Base-by-base conservation (phyloP, 176 grass and related monocot genomes). In the Saccharum officinarum region DNA sequence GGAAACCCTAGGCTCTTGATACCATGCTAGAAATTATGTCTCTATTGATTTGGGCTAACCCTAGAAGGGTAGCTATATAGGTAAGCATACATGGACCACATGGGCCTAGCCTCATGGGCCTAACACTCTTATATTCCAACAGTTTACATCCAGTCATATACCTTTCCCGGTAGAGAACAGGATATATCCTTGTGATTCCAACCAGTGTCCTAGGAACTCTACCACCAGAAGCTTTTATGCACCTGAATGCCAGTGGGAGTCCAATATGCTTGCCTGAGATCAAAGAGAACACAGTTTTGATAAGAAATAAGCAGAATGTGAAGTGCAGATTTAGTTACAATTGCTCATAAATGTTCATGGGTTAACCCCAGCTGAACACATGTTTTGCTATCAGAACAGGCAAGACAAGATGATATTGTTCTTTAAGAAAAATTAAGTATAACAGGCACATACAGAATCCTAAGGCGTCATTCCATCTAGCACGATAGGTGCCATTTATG, bases 81-180 rank as follows among this genome's bases (percentile, higher is more conserved):
- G n/a, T n/a, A n/a, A n/a, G n/a, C n/a, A n/a, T n/a, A n/a, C n/a
- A n/a, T n/a, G n/a, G n/a, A n/a, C n/a, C n/a, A n/a, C n/a, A n/a
- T n/a, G n/a, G n/a, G n/a, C n/a, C n/a, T n/a, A n/a, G n/a, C n/a
- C n/a, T n/a, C n/a, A n/a, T n/a, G n/a, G n/a, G n/a, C n/a, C n/a
- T n/a, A n/a, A n/a, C n/a, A n/a, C n/a, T n/a, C n/a, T n/a, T n/a
- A n/a, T n/a, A n/a, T n/a, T n/a, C n/a, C n/a, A n/a, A n/a, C n/a
- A n/a, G n/a, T n/a, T 50, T 84, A 64, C 38, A 79, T 79, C 73
- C 52, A 87, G 38, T 59, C 11, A 23, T 71, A 87, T 86, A 98
- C 96, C 96, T 98, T 81, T 95, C 96, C 93, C 82, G 92, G 80
- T 94, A 95, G 13, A 94, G 36, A 84, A 98, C 22, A 63, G 96